Evolutionary conservation across 148 eudicot species (phyloP).

Genomic region (Rhododendron kiyosumense): DNA sequence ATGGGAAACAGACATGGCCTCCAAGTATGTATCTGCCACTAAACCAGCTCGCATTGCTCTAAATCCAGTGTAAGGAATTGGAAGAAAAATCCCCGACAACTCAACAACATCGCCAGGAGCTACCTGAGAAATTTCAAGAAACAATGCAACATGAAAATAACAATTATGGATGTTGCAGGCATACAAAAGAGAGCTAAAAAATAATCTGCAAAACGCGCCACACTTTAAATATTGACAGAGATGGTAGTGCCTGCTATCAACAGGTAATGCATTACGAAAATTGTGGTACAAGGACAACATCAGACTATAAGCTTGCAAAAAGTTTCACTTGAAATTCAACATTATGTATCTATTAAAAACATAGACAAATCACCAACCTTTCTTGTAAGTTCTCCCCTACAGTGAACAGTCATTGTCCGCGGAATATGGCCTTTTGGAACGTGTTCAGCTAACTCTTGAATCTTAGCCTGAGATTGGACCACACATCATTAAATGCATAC

Average conservation of each 20-base stretch:
- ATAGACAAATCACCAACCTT: constrained; percentile 50
- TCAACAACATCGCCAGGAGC: constrained; percentile 97
- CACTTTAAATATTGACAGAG: not conserved
- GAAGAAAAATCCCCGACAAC: constrained; percentile 91
- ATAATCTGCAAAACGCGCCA: not conserved
- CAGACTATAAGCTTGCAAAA: not conserved
- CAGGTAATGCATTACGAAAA: not conserved
- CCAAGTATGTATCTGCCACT: constrained; percentile 98
- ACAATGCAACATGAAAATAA: not conserved
- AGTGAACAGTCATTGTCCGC: constrained; percentile 88
- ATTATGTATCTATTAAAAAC: not conserved
- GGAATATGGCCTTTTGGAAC: constrained; percentile 99
- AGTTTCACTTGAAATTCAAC: not conserved
- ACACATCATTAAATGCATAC: not conserved
- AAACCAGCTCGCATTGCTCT: constrained; percentile 98
- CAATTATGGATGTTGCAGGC: not conserved
- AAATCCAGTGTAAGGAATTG: constrained; percentile 95
- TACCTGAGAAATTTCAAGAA: constrained; percentile 40
- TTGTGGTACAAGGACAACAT: not conserved
- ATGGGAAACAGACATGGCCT: constrained; percentile 93
- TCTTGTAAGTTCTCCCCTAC: constrained; percentile 94
- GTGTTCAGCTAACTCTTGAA: constrained; percentile 95
- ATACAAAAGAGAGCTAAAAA: not conserved
- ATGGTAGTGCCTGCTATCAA: not conserved
- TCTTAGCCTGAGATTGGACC: constrained; percentile 62